Evolutionary conservation across 2,329 filamentous ascomycete species (phyloP), one percentile per base, ranked within the genome.

Genomic region (Verticillium isaacii): DNA sequence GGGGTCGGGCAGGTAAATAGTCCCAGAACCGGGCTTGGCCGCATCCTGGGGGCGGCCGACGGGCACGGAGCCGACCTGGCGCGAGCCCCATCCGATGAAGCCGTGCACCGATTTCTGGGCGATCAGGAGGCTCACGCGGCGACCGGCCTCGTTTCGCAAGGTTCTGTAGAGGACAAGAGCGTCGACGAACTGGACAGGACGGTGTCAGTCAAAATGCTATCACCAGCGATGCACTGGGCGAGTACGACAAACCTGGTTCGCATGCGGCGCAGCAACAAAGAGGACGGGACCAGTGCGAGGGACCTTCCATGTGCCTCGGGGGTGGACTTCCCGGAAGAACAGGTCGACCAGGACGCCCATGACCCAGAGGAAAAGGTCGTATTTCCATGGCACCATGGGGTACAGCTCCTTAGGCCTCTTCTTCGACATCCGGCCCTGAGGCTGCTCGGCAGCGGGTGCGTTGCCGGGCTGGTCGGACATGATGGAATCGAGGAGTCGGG

Each of bases 251-350:
- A 92, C 90, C 85, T 95, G 92, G 75, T 99, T 99, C 63, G 94
- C 94, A 81, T 99, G 95, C 67, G 95, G 95, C 60, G 94, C 95
- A 55, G 93, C 95, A 68, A 99, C 95, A 71, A 99, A 95, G 63
- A 99, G 91, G 65, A 99, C 86, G 1, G 95, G 93, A 0, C 93
- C 95, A 65, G 87, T 85, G 70, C 90, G 88, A 55, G 95, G 95
- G 55, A 99, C 91, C 76, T 93, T 94, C 93, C 95, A 99, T 65
- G 93, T 92, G 68, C 93, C 93, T 66, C 95, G 86, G 14, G 95
- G 95, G 73, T 98, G 93, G 17, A 99, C 92, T 77, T 99, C 95
- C 68, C 95, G 89, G 81, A 99, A 99, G 85, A 99, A 99, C 68
- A 97, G 87, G 76, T 99, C 95, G 67, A 96, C 88, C 59, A 98